Evolutionary conservation across 2,329 filamentous ascomycete species (phyloP), one percentile per base, ranked within the genome.

Genomic region (Neofusicoccum sp.): DNA sequence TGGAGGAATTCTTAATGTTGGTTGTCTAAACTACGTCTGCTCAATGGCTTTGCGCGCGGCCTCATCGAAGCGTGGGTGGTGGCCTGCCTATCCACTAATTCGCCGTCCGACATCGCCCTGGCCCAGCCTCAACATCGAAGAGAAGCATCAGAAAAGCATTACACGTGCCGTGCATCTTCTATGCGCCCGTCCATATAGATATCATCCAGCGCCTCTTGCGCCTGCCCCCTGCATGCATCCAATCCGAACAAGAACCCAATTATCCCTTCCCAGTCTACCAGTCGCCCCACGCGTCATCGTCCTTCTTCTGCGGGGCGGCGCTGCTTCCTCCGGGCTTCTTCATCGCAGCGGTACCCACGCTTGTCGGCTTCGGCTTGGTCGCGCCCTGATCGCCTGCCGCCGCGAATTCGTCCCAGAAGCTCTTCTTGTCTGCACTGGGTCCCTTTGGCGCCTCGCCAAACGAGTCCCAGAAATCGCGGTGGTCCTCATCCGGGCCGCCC

Each of bases 381-480:
- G 66, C 65, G 56, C 66, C 49, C 24, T 71, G 71, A 33, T 64
- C 70, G 61, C 63, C 70, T 0, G 38, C 44, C 4, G 70, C 69
- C 12, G 76, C 69, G 65, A 80, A 80, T 51, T 78, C 76, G 64
- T 81, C 76, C 79, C 80, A 81, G 62, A 82, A 81, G 62, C 78
- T 78, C 66, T 76, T 88, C 84, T 80, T 80, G 44, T 81, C 79
- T 49, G 73, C 73, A 5, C 71, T 66, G 5, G 78, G 78, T 0
- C 78, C 79, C 30, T 71, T 70, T 0, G 86, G 88, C 28, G 88
- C 75, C 30, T 84, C 85, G 0, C 91, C 88, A 75, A 98, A 96
- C 67, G 89, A 89, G 72, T 96, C 93, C 93, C 93, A 97, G 76
- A 96, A 96, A 66, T 90, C 89, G 72, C 89, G 89, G 75, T 88